Percentiles rank a stretch among this genome's conserved stretches.
These are phyloP conservation scores for Phytophthora palmivora DNA, from an alignment of 352 stramenopile genomes.

Conservation along the genomic window DNA sequence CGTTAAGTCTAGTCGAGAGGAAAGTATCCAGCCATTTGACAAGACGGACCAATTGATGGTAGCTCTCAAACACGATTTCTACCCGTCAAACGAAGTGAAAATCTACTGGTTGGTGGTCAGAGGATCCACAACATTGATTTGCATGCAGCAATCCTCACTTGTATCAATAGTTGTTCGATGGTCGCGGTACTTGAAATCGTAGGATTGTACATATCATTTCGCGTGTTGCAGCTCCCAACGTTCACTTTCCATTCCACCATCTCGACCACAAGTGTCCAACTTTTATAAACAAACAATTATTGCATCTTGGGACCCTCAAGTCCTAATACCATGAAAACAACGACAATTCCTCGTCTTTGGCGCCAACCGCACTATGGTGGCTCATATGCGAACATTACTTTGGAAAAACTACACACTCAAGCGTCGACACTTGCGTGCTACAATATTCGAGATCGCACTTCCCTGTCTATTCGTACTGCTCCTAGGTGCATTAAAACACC, in stretches of 20 bases:
- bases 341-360: constrained; percentile 1
- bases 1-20: not conserved
- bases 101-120: constrained; percentile 4
- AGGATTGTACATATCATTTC: not conserved
- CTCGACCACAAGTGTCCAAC: not conserved
- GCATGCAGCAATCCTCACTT: constrained; percentile 3
- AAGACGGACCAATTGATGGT: constrained; percentile 8
- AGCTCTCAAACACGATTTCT: constrained; percentile 7
- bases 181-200: not conserved
- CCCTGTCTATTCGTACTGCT: constrained; percentile 67
- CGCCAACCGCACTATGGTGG: constrained; percentile 20
- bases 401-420: constrained; percentile 79
- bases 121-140: constrained; percentile 1
- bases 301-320: not conserved
- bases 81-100: constrained; percentile 6
- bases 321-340: constrained; percentile 14
- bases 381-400: constrained; percentile 48
- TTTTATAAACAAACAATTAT: not conserved
- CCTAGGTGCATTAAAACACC: constrained; percentile 55
- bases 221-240: not conserved
- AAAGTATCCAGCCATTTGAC: not conserved
- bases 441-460: constrained; percentile 54
- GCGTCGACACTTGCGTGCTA: constrained; percentile 49
- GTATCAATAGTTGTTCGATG: not conserved
- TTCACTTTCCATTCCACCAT: constrained; percentile 2